phyloP scores from a whole-genome alignment of 2,329 filamentous ascomycete genomes.

The Juglanconis oblonga region DNA sequence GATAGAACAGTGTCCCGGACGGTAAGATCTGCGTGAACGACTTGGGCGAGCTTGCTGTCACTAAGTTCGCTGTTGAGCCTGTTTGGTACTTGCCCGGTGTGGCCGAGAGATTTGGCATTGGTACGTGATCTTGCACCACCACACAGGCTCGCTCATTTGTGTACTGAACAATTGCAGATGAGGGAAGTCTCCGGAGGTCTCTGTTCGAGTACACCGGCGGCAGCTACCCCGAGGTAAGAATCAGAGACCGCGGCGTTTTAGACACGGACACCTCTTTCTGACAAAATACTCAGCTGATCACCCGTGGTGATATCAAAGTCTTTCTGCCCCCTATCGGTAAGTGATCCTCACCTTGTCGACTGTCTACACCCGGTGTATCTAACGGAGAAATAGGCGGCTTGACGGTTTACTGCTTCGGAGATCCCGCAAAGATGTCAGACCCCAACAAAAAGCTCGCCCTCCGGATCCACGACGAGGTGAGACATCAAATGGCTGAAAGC shows the following conservation, averaged over 20 bases:
- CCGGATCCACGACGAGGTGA: conserved; percentile 69
- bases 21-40: conserved; percentile 88
- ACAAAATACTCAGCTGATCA: conserved; percentile 63
- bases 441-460: conserved; percentile 77
- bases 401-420: conserved; percentile 96
- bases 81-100: conserved; percentile 87
- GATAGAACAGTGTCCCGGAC: conserved; percentile 56
- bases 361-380: conserved; percentile 17
- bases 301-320: conserved; percentile 87
- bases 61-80: conserved; percentile 95
- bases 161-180: conserved; percentile 53
- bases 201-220: conserved; percentile 95
- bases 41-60: conserved; percentile 85
- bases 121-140: conserved; percentile 38
- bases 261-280: conserved; percentile 20
- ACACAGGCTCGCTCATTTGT: neutral
- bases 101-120: conserved; percentile 88
- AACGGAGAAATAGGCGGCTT: conserved; percentile 59
- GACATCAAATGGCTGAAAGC: conserved; percentile 14
- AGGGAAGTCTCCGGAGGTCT: conserved; percentile 79
- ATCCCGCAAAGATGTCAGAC: conserved; percentile 90
- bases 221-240: conserved; percentile 76
- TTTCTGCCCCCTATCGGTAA: conserved; percentile 89
- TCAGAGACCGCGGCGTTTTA: neutral
- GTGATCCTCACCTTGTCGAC: neutral